Base-by-base conservation (phyloP, 1,284 basidiomycete genomes). In the Rhizoctonia solani region DNA sequence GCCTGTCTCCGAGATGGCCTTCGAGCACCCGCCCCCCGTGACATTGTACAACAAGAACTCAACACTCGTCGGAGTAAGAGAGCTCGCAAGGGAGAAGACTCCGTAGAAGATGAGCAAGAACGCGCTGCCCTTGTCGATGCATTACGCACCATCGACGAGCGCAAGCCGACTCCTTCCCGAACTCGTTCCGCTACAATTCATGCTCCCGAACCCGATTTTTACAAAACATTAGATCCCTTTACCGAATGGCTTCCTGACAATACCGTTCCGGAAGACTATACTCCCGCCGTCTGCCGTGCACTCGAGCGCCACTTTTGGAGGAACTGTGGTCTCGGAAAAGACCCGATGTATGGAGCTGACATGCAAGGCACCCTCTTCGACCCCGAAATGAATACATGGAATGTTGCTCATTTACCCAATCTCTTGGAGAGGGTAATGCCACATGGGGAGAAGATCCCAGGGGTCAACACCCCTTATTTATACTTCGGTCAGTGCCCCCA, bases 341-440 rank as follows among this genome's bases (percentile, higher is more conserved):
- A 94, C 19, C 85, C 95, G 59, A 89, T 95, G 95, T 99, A 99
- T 77, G 96, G 96, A 34, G 96, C 97, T 4, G 96, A 99, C 77
- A 89, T 93, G 70, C 85, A 90, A 81, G 93, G 96, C 3, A 94
- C 95, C 0, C 81, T 98, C 1, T 98, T 92, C 76, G 89, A 90
- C 42, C 86, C 92, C 70, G 82, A 86, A 39, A 92, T 92, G 1
- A 88, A 82, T 29, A 76, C 85, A 1, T 99, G 97, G 97, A 98
- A 99, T 75, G 95, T 99, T 19, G 93, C 90, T 0, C 83, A 87
- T 75, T 85, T 99, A 11, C 90, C 92, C 32, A 98, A 95, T 52
- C 82, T 95, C 1, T 84, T 99, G 34, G 89, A 89, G 16, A 87
- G 94, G 14, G 81, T 97, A n/a, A 77, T 92, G 1, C 88, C 88